Base-by-base conservation (phyloP, 2,329 filamentous ascomycete species). In the Phialophora expanda region DNA sequence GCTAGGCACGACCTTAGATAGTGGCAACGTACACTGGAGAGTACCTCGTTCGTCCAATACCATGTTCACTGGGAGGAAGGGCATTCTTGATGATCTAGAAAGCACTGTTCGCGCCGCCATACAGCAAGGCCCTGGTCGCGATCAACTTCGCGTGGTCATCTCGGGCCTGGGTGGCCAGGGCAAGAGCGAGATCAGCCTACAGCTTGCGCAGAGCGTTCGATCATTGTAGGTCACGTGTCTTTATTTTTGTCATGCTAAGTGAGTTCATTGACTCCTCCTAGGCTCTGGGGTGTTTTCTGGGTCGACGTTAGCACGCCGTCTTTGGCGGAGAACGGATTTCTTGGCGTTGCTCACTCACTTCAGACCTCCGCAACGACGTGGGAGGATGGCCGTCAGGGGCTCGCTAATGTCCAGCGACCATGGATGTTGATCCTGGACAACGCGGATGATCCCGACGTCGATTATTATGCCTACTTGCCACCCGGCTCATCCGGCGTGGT, bases 131-230 rank as follows among this genome's bases (percentile, higher is more conserved):
- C 34, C 4, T 12, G 34, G n/a, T 32, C 3, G 24, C 17, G 20
- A 57, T 22, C 73, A 72, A 58, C 73, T 66, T 51, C 65, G 65
- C 30, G 70, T 75, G n/a, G 73, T 75, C 32, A 72, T 77, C 41
- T 69, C 68, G 20, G 75, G 74, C 22, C 66, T 75, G 11, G 75
- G 74, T 20, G 75, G 70, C 3, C 66, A 70, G 28, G 75, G 75
- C 3, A 77, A 77, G 64, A 77, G 75, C 56, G 75, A 77, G 57
- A 54, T 76, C n/a, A 74, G 73, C 64, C 57, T 76, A 3, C 71
- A 74, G 51, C 55, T 76, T 20, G 71, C 73, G 6, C 46, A 73
- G 1, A 44, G 68, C 14, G 51, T 73, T 46, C 73, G 70, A 55
- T 56, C 70, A 48, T 59, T 71, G 73, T 76, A 38, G 60, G 68